These are phyloP conservation scores for Stemphylium vesicarium DNA, from an alignment of 2,329 filamentous ascomycete species.

Conservation along the genomic window DNA sequence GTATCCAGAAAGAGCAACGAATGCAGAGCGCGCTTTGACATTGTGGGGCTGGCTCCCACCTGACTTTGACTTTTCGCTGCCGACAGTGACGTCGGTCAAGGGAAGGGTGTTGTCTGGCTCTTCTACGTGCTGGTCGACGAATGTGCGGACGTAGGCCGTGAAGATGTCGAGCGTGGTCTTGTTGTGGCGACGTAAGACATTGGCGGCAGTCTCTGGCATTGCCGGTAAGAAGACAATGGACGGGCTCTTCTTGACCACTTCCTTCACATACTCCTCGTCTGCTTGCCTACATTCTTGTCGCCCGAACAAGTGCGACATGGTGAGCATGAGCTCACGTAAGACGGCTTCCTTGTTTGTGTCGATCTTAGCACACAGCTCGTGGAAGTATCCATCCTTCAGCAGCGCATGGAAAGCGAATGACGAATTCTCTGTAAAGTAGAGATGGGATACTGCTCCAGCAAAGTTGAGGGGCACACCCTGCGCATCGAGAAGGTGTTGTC, in stretches of 20 bases:
- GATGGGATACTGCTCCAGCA: constrained; percentile 70
- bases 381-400: constrained; percentile 73
- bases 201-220: constrained; percentile 64
- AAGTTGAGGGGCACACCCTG: constrained; percentile 73
- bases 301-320: constrained; percentile 74
- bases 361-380: constrained; percentile 66
- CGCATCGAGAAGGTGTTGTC: constrained; percentile 68
- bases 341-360: constrained; percentile 57
- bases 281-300: constrained; percentile 60
- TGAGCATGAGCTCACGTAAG: constrained; percentile 67
- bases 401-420: constrained; percentile 79
- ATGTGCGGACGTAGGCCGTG: constrained; percentile 71
- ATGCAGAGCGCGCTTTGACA: constrained; percentile 67
- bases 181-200: constrained; percentile 68
- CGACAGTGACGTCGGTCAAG: constrained; percentile 60
- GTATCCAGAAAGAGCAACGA: constrained; percentile 73
- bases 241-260: constrained; percentile 62
- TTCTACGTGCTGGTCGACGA: constrained; percentile 67
- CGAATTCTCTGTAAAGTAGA: constrained; percentile 79
- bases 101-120: constrained; percentile 64
- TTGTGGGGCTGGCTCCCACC: constrained; percentile 27
- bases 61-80: constrained; percentile 36
- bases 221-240: constrained; percentile 70
- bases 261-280: constrained; percentile 56
- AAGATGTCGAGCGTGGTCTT: constrained; percentile 69